A percentile compares a stretch with the other conserved stretches of the same genome.
These are phyloP conservation scores for Russula lepida DNA, from an alignment of 768 basidiomycete genomes.

Conservation along the genomic window DNA sequence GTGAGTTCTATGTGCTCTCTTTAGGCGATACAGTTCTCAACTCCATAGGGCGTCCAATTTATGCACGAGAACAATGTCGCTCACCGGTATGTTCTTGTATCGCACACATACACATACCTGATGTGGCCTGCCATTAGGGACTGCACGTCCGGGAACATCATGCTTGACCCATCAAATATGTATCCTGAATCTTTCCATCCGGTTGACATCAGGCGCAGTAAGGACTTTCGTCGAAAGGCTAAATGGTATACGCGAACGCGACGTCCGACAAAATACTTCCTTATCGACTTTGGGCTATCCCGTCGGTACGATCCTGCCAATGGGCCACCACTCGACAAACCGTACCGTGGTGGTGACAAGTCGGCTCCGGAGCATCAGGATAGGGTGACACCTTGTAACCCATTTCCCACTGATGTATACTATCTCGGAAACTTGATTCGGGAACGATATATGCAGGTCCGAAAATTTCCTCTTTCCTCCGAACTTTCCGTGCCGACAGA, in stretches of 20 bases:
- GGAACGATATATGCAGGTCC: constrained; percentile 7
- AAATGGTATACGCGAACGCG: constrained; percentile 23
- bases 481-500: not conserved
- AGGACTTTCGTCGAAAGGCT: not conserved
- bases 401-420: constrained; percentile 25
- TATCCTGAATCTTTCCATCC: constrained; percentile 16
- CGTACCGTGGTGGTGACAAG: constrained; percentile 23
- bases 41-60: constrained; percentile 3
- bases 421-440: constrained; percentile 23
- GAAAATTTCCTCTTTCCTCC: too few species aligned
- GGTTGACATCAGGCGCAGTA: not conserved
- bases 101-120: not conserved
- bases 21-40: not conserved
- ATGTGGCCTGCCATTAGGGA: not conserved
- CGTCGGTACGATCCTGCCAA: too few species aligned
- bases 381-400: not conserved
- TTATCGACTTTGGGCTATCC: too few species aligned
- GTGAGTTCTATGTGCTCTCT: constrained; percentile 17
- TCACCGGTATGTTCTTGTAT: not conserved
- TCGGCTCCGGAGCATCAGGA: constrained; percentile 23
- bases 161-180: constrained; percentile 13
- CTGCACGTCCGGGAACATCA: constrained; percentile 1
- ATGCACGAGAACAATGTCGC: constrained; percentile 18
- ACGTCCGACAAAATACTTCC: constrained; percentile 22
- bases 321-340: constrained; percentile 5